Evolutionary conservation across 2,329 filamentous ascomycete genomes (phyloP), one percentile per base, ranked within the genome.

Genomic region (Cladophialophora exuberans): DNA sequence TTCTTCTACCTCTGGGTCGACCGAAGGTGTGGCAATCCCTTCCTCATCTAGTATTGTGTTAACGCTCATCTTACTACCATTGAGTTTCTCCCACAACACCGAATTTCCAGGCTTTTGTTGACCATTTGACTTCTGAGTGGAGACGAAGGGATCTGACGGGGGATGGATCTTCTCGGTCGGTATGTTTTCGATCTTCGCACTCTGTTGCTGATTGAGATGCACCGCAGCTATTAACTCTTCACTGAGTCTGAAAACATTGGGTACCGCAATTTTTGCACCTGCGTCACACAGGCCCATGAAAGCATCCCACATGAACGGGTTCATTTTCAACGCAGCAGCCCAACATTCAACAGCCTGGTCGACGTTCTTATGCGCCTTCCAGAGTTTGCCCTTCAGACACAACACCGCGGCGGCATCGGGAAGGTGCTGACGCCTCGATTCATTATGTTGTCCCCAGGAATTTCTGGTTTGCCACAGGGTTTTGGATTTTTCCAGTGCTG

Each of bases 271-370:
- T 62, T 85, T 86, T 71, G 65, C 70, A 76, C 83, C 84, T 38
- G 83, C 89, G 67, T 97, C 91, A 69, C 92, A 96, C 6, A 99
- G 80, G 13, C 84, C 87, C 18, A 87, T 85, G 66, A 97, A 97
- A 0, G 93, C 92, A 77, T 99, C 94, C 94, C 94, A 99, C 83
- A 96, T 94, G 72, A 97, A 93, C 1, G 94, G 92, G 67, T 97
- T 99, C 51, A 86, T 72, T 73, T 92, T 95, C 65, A 99, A 76
- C 4, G 92, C 85, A 57, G 95, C 90, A 63, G 96, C 90, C 68
- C 94, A 97, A 70, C 84, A 90, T 62, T 88, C 83, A 13, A 93
- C 85, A 6, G 94, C 92, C 71, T 89, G 91, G 66, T 88, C 88
- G 65, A 89, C 82, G 64, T 96, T 83, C 58, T 82, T 88, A 65